Base-by-base conservation (phyloP, 306 rosid genomes). In the Crotalaria pallida region DNA sequence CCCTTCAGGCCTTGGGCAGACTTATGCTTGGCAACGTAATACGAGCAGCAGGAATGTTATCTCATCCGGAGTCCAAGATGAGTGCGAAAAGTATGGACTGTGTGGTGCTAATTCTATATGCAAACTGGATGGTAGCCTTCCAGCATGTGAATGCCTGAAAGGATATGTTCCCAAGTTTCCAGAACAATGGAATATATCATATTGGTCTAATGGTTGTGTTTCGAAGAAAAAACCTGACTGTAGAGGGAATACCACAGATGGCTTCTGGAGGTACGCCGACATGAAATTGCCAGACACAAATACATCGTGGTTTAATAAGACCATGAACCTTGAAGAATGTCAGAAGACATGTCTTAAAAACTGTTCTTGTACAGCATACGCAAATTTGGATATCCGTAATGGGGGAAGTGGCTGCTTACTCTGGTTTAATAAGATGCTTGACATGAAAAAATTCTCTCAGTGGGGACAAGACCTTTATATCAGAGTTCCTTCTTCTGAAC, bases 401-500 rank as follows among this genome's bases (percentile, higher is more conserved):
- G 62, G 60, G 2, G 78, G 76, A 45, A 67, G 58, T 19, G 85
- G 88, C 4, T 80, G 85, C 65, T 3, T 71, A n/a, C 43, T 84
- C 19, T 80, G 88, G 85, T 66, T 58, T 10, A 47, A 19, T 24
- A 43, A 56, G 17, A 43, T 70, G 12, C 8, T 70, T 70, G 75
- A 70, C 66, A 70, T 29, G 53, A 70, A 57, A 45, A 55, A 16
- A 16, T 45, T 53, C 31, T 41, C 48, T 23, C 69, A 48, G 7
- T 38, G 62, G 26, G 88, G 84, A 22, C 84, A 81, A 76, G 84
- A 75, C 67, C 33, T 81, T 17, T 79, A 63, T 62, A 16, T 80
- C 26, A 73, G 64, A 47, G 61, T 80, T 40, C 77, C 86, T 27
- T 58, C 75, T 57, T 81, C 84, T 5, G 82, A 81, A 45, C 43